phyloP scores from a whole-genome alignment of 768 basidiomycete genomes.

The Lentinula lateritia region DNA sequence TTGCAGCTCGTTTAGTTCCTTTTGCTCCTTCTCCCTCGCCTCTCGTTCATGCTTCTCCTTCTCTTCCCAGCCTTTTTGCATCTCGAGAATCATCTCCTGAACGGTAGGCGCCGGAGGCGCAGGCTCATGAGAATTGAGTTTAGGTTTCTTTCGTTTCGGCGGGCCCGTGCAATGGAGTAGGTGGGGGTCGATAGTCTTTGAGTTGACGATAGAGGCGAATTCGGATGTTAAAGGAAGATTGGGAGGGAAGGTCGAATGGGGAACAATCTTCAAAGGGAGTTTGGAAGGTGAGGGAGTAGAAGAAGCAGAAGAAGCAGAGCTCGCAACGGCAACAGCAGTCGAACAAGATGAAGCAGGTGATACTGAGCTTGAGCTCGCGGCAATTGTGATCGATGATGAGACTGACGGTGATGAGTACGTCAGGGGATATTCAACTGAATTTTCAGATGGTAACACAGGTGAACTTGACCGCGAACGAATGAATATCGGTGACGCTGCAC shows the following conservation, averaged over 20 bases:
- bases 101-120: background rate
- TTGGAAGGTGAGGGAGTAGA: background rate
- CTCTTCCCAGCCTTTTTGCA: background rate
- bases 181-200: background rate
- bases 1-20: background rate
- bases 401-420: too few species aligned
- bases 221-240: background rate
- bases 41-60: background rate
- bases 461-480: background rate
- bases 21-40: background rate
- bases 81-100: background rate
- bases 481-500: background rate
- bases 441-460: background rate
- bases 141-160: background rate
- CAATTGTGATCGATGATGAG: too few species aligned
- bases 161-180: background rate
- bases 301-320: background rate
- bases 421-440: background rate
- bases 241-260: background rate
- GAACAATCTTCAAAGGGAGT: background rate
- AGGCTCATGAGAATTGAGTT: background rate
- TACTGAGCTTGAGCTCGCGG: too few species aligned
- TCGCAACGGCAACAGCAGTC: background rate
- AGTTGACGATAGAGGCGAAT: background rate
- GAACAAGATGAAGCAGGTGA: background rate